phyloP scores from a whole-genome alignment of 768 basidiomycete genomes.

The Hygrophoropsis aurantiaca region DNA sequence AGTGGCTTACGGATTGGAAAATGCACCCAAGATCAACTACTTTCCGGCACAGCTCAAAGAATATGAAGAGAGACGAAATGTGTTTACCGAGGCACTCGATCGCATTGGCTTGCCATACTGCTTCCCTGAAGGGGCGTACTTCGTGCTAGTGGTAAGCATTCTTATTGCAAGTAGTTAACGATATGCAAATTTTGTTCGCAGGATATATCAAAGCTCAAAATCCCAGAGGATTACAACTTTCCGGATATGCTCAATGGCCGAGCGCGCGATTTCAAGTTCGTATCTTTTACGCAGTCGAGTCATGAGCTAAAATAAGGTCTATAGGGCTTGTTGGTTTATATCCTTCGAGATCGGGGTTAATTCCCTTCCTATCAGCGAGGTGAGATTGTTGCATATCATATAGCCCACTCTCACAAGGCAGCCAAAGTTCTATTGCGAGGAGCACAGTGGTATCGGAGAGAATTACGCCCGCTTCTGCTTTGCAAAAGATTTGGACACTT shows the following conservation, averaged over 20 bases:
- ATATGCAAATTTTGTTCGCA: slow-evolving; percentile 25
- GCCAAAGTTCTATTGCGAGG: slow-evolving; percentile 84
- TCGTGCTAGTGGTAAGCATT: slow-evolving; percentile 72
- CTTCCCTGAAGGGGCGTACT: slow-evolving; percentile 88
- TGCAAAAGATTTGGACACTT: slow-evolving; percentile 91
- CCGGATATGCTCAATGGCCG: slow-evolving; percentile 72
- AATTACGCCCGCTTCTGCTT: slow-evolving; percentile 87
- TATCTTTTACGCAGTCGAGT: not conserved
- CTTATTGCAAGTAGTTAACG: not conserved
- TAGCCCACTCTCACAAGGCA: not conserved
- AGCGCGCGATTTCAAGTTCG: slow-evolving; percentile 84
- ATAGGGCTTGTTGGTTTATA: slow-evolving; percentile 93
- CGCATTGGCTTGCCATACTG: slow-evolving; percentile 81
- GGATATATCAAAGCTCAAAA: slow-evolving; percentile 79
- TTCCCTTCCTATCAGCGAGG: slow-evolving; percentile 94
- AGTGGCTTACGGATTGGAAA: slow-evolving; percentile 84
- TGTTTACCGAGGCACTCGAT: slow-evolving; percentile 80
- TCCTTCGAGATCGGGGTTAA: slow-evolving; percentile 89
- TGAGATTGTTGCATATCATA: slow-evolving; percentile 31
- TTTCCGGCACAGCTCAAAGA: slow-evolving; percentile 74
- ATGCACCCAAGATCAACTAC: slow-evolving; percentile 68
- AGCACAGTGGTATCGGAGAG: slow-evolving; percentile 85
- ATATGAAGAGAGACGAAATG: slow-evolving; percentile 75
- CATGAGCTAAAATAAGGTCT: slow-evolving; percentile 11
- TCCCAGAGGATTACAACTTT: slow-evolving; percentile 84